phyloP scores from a whole-genome alignment of 352 stramenopile genomes.

The Albugo laibachii region DNA sequence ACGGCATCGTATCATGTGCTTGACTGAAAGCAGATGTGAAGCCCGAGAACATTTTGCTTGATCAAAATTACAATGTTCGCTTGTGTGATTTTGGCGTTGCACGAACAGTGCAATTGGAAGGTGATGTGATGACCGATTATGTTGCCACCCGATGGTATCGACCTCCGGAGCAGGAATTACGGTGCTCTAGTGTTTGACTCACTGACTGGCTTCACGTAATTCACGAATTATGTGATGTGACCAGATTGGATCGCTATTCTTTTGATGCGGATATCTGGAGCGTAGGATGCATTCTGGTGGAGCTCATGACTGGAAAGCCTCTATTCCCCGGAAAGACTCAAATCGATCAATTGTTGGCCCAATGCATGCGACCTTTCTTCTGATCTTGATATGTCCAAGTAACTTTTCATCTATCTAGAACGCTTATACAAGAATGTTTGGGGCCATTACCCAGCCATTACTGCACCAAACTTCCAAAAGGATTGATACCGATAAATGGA shows the following conservation, averaged over 20 bases:
- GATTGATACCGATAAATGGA: conserved; percentile 15
- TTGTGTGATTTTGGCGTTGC: conserved; percentile 67
- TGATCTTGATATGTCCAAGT: neutral
- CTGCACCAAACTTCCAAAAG: conserved; percentile 26
- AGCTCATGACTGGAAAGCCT: conserved; percentile 49
- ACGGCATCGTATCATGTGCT: neutral
- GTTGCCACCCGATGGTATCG: conserved; percentile 69
- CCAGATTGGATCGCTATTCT: conserved; percentile 52
- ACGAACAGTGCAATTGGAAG: conserved; percentile 54
- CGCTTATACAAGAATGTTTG: conserved; percentile 49
- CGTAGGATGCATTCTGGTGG: conserved; percentile 51
- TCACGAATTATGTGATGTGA: neutral
- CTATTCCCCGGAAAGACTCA: conserved; percentile 60
- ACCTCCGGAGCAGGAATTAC: conserved; percentile 59
- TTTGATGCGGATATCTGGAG: conserved; percentile 73
- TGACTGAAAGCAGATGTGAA: conserved; percentile 68
- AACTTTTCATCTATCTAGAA: conserved; percentile 14
- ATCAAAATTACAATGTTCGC: conserved; percentile 45
- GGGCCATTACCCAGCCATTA: conserved; percentile 27
- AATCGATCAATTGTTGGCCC: conserved; percentile 51
- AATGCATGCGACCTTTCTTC: neutral
- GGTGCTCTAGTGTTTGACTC: conserved; percentile 13
- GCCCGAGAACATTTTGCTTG: conserved; percentile 63
- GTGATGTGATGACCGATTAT: conserved; percentile 56
- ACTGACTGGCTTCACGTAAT: neutral